Base-by-base conservation (phyloP, 192 early-diverging fungal genomes). In the Coemansia sp. region DNA sequence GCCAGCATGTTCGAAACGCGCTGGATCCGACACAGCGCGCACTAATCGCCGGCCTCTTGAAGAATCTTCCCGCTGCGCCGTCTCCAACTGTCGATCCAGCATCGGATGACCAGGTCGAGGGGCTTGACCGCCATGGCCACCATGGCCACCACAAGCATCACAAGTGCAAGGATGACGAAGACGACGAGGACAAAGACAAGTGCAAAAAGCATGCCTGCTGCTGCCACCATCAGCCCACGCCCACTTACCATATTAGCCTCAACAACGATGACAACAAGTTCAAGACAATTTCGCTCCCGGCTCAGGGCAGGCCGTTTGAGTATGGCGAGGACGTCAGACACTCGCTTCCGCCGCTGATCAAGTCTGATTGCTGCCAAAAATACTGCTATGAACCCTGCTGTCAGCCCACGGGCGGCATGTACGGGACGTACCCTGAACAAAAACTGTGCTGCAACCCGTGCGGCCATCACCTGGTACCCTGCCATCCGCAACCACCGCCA, bases 251-350 rank as follows among this genome's bases (percentile, higher is more conserved):
- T 27, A 57, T 72, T 23, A 57, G 50, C 21, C 21, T 72, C 8
- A 34, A 55, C 43, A 14, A 32, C 31, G 43, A 65, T 26, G 62
- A 72, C 19, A 26, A 50, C 23, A 57, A 50, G 29, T 72, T 44
- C 53, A 59, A 71, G 53, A 72, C 69, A 29, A 66, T 73, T 8
- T 73, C 63, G 49, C 58, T 73, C 11, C 70, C 70, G 9, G 55
- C 63, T 12, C 63, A 66, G 55, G 70, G 70, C 8, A 19, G 53
- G 19, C 70, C 70, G 7, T 66, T 50, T 30, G n/a, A 27, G 3
- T 66, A 74, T 11, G 59, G 55, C 14, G 58, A 67, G 5, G 64
- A 64, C 29, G 20, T 44, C 11, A 44, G 43, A 15, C 19, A 58
- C 36, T 58, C 63, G 11, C 43, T 20, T 23, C 50, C 53, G 4